phyloP scores from a whole-genome alignment of 108 stramenopile genomes.

The Skeletonema tropicum region DNA sequence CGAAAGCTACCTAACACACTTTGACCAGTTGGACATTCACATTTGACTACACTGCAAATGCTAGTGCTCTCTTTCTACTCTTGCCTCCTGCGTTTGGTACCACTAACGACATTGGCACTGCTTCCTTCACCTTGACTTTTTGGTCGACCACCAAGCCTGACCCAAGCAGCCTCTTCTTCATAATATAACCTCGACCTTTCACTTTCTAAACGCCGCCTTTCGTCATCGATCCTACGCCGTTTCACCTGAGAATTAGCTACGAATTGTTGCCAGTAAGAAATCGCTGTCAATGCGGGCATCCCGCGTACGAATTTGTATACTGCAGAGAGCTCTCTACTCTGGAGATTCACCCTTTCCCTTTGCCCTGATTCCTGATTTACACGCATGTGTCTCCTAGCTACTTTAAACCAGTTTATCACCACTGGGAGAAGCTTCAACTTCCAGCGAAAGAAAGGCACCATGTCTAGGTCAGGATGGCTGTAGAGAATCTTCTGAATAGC shows the following conservation, averaged over 20 bases:
- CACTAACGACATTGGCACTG: not conserved
- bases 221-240: not conserved
- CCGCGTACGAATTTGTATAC: conserved; percentile 1
- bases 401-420: not conserved
- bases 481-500: not conserved
- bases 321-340: not conserved
- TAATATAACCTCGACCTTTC: not conserved
- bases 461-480: not conserved
- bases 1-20: no score
- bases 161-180: not conserved
- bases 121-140: not conserved
- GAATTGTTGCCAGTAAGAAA: not conserved
- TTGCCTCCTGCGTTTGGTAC: not conserved
- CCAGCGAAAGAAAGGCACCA: conserved; percentile 4
- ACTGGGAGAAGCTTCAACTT: conserved; percentile 8
- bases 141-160: not conserved
- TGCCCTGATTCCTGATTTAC: not conserved
- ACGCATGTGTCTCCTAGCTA: not conserved
- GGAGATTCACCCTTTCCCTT: not conserved
- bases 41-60: no score
- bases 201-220: not conserved
- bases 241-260: not conserved
- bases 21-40: no score
- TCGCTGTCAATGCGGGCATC: not conserved
- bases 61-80: no score